Conservation (phyloP, 2,329 filamentous ascomycete species). For the Diaporthe citriasiana region DNA sequence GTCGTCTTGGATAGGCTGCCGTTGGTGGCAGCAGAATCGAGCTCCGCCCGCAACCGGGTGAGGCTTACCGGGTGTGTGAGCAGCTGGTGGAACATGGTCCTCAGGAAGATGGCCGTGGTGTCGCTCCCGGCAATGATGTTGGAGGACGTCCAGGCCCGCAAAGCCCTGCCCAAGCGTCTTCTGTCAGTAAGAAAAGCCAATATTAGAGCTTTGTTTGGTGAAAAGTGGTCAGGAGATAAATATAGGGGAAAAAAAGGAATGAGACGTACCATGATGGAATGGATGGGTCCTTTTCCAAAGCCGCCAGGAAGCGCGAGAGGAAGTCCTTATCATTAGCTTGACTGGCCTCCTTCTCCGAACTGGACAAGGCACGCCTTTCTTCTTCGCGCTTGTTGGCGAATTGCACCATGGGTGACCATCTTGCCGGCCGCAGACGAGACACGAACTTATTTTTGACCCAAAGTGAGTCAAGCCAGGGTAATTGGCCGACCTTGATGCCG, state of each 20-base stretch:
- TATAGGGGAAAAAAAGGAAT: rapidly evolving
- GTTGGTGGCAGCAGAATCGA: background rate
- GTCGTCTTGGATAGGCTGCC: background rate
- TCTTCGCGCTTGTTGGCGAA: constrained; percentile 12
- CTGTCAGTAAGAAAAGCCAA: background rate
- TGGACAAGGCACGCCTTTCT: constrained; percentile 4
- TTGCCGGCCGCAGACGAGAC: background rate
- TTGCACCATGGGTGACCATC: constrained; percentile 5
- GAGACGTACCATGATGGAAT: constrained; percentile 7
- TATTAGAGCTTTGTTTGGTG: background rate
- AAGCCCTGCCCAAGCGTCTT: background rate
- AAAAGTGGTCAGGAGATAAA: background rate
- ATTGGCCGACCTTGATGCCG: background rate
- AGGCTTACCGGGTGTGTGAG: background rate
- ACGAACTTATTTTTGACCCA: constrained; percentile 9
- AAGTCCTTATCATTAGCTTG: constrained; percentile 1
- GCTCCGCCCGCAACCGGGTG: background rate
- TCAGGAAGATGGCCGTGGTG: constrained; percentile 9
- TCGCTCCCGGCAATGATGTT: constrained; percentile 19
- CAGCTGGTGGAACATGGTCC: constrained; percentile 6
- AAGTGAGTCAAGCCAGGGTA: constrained; percentile 5
- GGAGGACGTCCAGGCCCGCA: constrained; percentile 5
- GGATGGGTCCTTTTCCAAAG: constrained; percentile 4
- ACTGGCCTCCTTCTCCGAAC: background rate
- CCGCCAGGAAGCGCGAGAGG: background rate